Base-by-base conservation (phyloP, 2,329 filamentous ascomycete genomes). In the Penicillium sp. region DNA sequence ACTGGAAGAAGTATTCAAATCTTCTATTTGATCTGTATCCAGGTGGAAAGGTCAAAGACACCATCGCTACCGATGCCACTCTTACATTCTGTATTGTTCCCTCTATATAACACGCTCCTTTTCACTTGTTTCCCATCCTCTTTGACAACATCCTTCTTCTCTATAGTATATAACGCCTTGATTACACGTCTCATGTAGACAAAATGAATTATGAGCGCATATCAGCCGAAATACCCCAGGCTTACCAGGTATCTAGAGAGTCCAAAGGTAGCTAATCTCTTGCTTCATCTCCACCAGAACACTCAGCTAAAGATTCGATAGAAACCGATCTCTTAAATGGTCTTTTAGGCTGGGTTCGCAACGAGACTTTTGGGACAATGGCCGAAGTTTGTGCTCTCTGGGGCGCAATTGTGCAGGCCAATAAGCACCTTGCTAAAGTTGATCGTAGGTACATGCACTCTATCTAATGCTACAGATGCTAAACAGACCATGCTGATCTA, bases 121-220 rank as follows among this genome's bases (percentile, higher is more conserved):
- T 50, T 35, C 23, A 18, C 35, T 11, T 27, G 0, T 18, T 30
- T 7, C 11, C n/a, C 16, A 27, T 26, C 19, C 14, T 26, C 46
- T 30, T 41, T 30, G 35, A 47, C 11, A 16, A 2, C 13, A 16
- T 16, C 16, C 9, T 30, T 16, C 18, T n/a, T 44, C 23, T 23
- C 23, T 23, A 3, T 23, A 23, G 23, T 23, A 5, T 18, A 26
- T 36, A 19, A n/a, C 19, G 10, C 14, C 32, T 38, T 39, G 14
- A 30, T 13, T 36, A 19, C 6, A 23, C 5, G 23, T 23, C 23
- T 23, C 19, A 7, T 26, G 3, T 14, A 13, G 27, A 1, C 13
- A 49, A 44, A 50, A 53, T 53, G 51, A 53, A 53, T 14, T 53
- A 53, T 8, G 39, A 50, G 4, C 51, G 51, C 11, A 38, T 50